phyloP scores from a whole-genome alignment of 495 filamentous ascomycete genomes.

The Friedmanniomyces simplex region DNA sequence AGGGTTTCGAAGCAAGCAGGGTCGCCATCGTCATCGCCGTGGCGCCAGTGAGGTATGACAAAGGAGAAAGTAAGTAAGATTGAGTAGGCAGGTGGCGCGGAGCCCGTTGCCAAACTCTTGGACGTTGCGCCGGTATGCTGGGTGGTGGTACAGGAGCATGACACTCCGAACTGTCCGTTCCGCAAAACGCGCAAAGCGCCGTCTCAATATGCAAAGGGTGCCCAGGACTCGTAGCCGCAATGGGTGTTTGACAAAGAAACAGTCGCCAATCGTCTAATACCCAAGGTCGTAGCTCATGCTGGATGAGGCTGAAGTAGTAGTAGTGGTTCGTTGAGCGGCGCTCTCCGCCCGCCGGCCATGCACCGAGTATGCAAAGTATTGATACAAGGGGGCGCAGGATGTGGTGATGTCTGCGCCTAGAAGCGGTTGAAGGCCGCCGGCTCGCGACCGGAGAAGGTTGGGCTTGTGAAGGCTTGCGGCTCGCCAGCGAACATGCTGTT shows the following conservation, averaged over 20 bases:
- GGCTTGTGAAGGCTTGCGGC: constrained; percentile 5
- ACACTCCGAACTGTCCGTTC: background rate
- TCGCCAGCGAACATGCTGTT: constrained; percentile 12
- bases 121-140: constrained; percentile 3
- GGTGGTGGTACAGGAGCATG: constrained; percentile 2
- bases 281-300: constrained; percentile 13
- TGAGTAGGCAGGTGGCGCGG: background rate
- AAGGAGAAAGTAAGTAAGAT: background rate
- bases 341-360: background rate
- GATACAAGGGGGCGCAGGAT: background rate
- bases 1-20: background rate
- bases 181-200: background rate
- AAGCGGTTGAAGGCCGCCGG: constrained; percentile 3
- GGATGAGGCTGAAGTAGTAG: constrained; percentile 7
- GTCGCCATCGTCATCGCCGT: background rate
- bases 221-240: background rate
- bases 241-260: background rate
- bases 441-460: constrained; percentile 1
- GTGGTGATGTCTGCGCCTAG: constrained; percentile 6
- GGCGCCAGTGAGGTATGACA: background rate
- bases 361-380: constrained; percentile 1
- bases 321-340: background rate
- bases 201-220: background rate
- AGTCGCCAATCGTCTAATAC: constrained; percentile 8
- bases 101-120: background rate